Percentiles rank a stretch among this genome's conserved stretches.
Evolutionary conservation across 768 basidiomycete species (phyloP).

Genomic region (Termitomyces sp.): DNA sequence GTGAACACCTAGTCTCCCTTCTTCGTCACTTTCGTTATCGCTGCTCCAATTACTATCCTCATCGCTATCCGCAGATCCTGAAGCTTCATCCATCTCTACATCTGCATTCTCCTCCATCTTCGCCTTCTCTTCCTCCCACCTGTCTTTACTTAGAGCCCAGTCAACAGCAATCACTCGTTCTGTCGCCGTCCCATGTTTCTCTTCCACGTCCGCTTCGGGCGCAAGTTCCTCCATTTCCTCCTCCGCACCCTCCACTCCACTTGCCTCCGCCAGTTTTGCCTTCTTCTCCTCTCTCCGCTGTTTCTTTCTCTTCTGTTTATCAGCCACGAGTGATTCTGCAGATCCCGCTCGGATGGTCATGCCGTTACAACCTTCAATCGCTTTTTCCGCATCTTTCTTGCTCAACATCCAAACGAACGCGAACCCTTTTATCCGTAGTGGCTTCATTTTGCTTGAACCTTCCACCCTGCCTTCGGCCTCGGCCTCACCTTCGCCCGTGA

Average conservation of each 20-base stretch:
- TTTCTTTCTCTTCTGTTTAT: conserved; percentile 69
- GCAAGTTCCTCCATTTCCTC: conserved; percentile 29
- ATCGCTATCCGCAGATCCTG: conserved; percentile 23
- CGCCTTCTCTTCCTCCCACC: conserved; percentile 79
- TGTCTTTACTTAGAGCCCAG: conserved; percentile 93
- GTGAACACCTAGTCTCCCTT: conserved; percentile 41
- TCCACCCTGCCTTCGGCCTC: conserved; percentile 26
- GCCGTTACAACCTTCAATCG: conserved; percentile 77
- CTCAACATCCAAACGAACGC: conserved; percentile 94
- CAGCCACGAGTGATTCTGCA: conserved; percentile 47
- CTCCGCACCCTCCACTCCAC: conserved; percentile 29
- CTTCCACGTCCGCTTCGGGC: conserved; percentile 25
- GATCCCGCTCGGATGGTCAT: conserved; percentile 61
- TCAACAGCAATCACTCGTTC: conserved; percentile 85
- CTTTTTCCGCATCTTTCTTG: conserved; percentile 79
- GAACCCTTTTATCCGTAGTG: conserved; percentile 64
- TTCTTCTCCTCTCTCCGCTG: conserved; percentile 51
- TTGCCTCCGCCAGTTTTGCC: conserved; percentile 29
- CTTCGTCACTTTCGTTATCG: conserved; percentile 37
- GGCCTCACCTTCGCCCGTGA: conserved; percentile 11
- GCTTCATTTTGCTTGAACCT: conserved; percentile 17
- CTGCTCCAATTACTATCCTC: conserved; percentile 23
- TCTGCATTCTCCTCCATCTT: conserved; percentile 42
- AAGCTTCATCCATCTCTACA: conserved; percentile 30
- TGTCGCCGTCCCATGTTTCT: conserved; percentile 29